Evolutionary conservation across 78 protist genomes (phyloP).

Genomic region (Cavenderia fasciculata): DNA sequence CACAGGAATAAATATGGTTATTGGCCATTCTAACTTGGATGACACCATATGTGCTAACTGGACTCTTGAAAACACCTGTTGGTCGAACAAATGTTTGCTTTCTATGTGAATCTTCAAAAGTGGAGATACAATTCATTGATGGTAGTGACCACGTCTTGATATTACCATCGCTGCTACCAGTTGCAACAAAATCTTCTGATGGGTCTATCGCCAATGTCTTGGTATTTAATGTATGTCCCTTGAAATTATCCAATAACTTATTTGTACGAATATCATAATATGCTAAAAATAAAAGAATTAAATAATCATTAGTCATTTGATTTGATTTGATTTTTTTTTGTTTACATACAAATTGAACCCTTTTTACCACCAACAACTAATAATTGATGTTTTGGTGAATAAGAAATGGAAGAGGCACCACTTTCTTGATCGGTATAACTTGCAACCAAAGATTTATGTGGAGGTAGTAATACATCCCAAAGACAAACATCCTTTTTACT

Average conservation of each 20-base stretch:
- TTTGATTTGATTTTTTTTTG: neutral
- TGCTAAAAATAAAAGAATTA: neutral
- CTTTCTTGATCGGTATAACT: slow-evolving; percentile 62
- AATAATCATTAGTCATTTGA: neutral
- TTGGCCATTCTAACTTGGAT: slow-evolving; percentile 73
- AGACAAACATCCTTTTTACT: slow-evolving; percentile 53
- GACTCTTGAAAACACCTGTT: slow-evolving; percentile 62
- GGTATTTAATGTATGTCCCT: slow-evolving; percentile 55
- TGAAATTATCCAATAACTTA: slow-evolving; percentile 35
- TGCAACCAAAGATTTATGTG: slow-evolving; percentile 50
- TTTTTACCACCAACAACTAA: slow-evolving; percentile 74
- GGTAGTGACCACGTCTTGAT: slow-evolving; percentile 75
- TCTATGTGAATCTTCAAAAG: slow-evolving; percentile 68
- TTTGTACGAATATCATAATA: slow-evolving; percentile 72
- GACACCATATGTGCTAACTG: slow-evolving; percentile 77
- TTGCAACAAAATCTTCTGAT: slow-evolving; percentile 40
- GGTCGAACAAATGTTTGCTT: slow-evolving; percentile 78
- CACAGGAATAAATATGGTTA: slow-evolving; percentile 58
- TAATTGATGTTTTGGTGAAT: slow-evolving; percentile 63
- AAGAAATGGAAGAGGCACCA: slow-evolving; percentile 66
- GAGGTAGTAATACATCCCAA: slow-evolving; percentile 73
- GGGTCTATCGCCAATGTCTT: slow-evolving; percentile 66
- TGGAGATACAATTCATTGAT: slow-evolving; percentile 37
- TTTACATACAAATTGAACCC: slow-evolving; percentile 19
- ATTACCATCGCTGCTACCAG: slow-evolving; percentile 74